Base-by-base conservation (phyloP, 495 filamentous ascomycete genomes). In the Collariella sp. region DNA sequence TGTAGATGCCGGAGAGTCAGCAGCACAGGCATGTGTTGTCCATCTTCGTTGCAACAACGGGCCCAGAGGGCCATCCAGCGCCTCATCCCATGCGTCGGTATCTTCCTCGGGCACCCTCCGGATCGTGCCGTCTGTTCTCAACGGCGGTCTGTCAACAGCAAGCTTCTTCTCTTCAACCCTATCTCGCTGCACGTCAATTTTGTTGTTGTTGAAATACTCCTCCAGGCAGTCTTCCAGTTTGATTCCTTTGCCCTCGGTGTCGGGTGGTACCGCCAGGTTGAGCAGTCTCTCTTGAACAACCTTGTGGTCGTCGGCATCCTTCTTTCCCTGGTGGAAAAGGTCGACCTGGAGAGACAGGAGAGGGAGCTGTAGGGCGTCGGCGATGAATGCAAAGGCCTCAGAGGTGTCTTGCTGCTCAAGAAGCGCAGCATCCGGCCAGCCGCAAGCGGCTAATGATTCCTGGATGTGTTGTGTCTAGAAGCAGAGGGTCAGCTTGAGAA, bases 381-480 rank as follows among this genome's bases (percentile, higher is more conserved):
- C 95, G 46, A 98, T 88, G 69, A 96, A 96, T 0, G 83, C 86
- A 65, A 96, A 98, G 2, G 91, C 91, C 67, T 98, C 93, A 0
- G 93, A 96, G 2, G 85, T 84, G 69, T 98, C 93, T 62, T 98
- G 93, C 67, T 98, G 93, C 52, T 79, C 76, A 24, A 88, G 62
- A 39, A 77, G 71, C 15, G 78, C 77, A 34, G 91, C 91, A 44
- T 95, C 91, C 62, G 79, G 74, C 93, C 93, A 98, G 20, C 93
- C 93, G 67, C 91, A 96, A 31, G 81, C 83, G n/a, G 86, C 82
- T 12, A 98, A 70, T 2, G 89, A 75, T 18, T 88, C 79, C 67
- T 96, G 91, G 15, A 98, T 74, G 56, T 88, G 79, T 63, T 84
- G 76, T 13, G 88, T 94, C 89, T 95, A 61, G 10, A 10, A 22